A percentile compares a stretch with the other conserved stretches of the same genome.
These are phyloP conservation scores for Lentinula sp. DNA, from an alignment of 768 basidiomycete species.

Conservation along the genomic window DNA sequence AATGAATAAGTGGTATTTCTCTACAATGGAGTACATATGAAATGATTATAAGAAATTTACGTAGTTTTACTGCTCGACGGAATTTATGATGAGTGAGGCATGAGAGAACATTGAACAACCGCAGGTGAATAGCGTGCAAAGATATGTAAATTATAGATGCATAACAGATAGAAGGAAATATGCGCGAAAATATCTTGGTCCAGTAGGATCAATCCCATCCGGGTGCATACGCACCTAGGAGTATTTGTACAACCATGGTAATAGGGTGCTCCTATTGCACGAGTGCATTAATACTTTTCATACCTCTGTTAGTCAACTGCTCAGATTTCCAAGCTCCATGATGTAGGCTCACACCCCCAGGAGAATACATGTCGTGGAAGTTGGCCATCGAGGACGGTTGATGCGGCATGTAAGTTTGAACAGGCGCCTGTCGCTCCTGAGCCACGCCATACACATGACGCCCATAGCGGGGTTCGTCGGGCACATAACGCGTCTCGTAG, in stretches of 20 bases:
- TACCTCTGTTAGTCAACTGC: not conserved
- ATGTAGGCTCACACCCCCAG: not conserved
- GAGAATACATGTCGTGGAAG: not conserved
- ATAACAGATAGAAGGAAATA: not conserved
- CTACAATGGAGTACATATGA: not conserved
- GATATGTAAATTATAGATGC: not conserved
- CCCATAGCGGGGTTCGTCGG: slow-evolving; percentile 3
- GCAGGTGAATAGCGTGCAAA: not conserved
- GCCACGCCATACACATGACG: not conserved
- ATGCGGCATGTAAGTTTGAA: not conserved
- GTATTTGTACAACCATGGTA: not conserved
- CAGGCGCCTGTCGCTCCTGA: not conserved
- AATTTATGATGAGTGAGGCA: not conserved
- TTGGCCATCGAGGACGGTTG: not conserved
- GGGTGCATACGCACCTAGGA: no score
- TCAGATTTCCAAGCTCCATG: slow-evolving; percentile 8
- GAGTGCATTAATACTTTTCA: slow-evolving; percentile 5
- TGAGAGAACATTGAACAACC: not conserved
- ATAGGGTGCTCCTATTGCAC: slow-evolving; percentile 2
- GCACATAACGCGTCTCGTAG: not conserved
- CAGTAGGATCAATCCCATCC: no score
- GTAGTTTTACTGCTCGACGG: not conserved
- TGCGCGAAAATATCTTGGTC: no score
- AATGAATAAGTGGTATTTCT: not conserved
- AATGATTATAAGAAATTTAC: not conserved